Conservation (phyloP, 2,329 filamentous ascomycete genomes). For the Penicillium crustosum region DNA sequence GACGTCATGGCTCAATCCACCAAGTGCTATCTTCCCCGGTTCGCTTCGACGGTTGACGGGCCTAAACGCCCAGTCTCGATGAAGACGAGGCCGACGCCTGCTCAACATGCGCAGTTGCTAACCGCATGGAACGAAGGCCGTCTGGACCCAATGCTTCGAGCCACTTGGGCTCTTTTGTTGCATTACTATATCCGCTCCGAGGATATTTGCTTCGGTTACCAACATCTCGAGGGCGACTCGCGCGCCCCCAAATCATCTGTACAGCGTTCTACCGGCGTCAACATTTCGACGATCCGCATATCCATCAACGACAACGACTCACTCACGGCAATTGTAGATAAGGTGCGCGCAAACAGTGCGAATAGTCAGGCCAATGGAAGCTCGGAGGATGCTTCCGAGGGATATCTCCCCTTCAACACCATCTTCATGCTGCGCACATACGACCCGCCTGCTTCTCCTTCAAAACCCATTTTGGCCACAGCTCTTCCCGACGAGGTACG, state of each 20-base stretch:
- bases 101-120: constrained; percentile 32
- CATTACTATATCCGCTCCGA: constrained; percentile 49
- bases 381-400: constrained; percentile 15
- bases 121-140: constrained; percentile 31
- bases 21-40: constrained; percentile 38
- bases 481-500: constrained; percentile 37
- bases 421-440: constrained; percentile 38
- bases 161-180: constrained; percentile 49
- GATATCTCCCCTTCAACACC: constrained; percentile 38
- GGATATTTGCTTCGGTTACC: constrained; percentile 50
- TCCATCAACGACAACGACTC: constrained; percentile 32
- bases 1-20: constrained; percentile 31
- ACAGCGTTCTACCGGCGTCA: constrained; percentile 19
- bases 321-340: constrained; percentile 31
- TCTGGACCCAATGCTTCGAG: constrained; percentile 35
- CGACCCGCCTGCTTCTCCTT: constrained; percentile 16
- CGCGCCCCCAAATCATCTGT: constrained; percentile 17
- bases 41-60: constrained; percentile 31
- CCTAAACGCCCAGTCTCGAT: constrained; percentile 39
- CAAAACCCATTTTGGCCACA: constrained; percentile 29
- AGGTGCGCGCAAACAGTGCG: constrained; percentile 18
- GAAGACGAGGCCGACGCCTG: constrained; percentile 32
- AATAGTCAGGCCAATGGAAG: constrained; percentile 12
- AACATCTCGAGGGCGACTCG: constrained; percentile 30
- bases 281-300: constrained; percentile 26